phyloP scores from a whole-genome alignment of 148 eudicot genomes.

The Salicornia ramosissima region DNA sequence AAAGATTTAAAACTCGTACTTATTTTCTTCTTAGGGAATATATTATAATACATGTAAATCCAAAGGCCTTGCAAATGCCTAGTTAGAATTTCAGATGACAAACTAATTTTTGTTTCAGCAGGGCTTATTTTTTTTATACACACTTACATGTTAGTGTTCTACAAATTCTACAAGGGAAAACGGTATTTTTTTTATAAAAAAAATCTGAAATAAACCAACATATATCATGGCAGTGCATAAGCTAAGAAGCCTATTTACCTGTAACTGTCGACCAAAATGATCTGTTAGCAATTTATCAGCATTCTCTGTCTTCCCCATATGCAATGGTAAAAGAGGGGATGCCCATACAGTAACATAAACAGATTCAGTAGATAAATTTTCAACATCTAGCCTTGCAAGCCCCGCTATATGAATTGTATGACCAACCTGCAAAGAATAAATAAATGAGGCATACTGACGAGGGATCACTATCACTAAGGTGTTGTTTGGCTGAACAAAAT shows the following conservation, averaged over 20 bases:
- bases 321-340: constrained; percentile 75
- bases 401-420: constrained; percentile 90
- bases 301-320: constrained; percentile 90
- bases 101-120: background rate
- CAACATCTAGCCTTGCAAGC: constrained; percentile 76
- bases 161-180: background rate
- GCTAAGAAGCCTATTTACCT: constrained; percentile 39
- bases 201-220: background rate
- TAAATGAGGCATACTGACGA: background rate
- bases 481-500: too few species aligned
- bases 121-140: background rate
- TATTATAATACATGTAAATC: background rate
- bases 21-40: background rate
- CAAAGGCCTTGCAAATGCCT: background rate
- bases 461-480: background rate
- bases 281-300: constrained; percentile 50
- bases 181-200: background rate
- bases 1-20: background rate
- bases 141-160: background rate
- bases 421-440: constrained; percentile 53
- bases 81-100: background rate
- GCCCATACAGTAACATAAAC: constrained; percentile 92
- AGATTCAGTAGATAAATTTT: constrained; percentile 63
- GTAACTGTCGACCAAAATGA: constrained; percentile 80
- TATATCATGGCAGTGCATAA: background rate